These are phyloP conservation scores for Pseudopyricularia javanii DNA, from an alignment of 2,329 filamentous ascomycete genomes.

Conservation along the genomic window DNA sequence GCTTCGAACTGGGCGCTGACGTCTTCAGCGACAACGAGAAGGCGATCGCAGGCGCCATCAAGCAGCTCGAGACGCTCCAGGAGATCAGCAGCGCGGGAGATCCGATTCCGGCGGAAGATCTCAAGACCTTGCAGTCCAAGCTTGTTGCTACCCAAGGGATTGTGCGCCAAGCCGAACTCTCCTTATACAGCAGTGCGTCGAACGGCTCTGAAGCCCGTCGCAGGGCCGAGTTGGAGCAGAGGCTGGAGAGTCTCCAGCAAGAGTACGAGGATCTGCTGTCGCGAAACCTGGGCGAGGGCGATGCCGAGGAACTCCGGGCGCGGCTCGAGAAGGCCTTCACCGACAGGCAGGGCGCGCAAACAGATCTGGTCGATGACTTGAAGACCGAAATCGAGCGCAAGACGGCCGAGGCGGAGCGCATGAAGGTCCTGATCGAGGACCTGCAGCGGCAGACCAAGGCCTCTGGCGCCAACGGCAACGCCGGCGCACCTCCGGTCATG, in stretches of 20 bases:
- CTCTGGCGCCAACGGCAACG: constrained; percentile 23
- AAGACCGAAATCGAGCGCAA: constrained; percentile 66
- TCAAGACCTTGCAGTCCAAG: constrained; percentile 63
- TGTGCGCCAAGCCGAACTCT: constrained; percentile 83
- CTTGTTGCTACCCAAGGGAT: constrained; percentile 85
- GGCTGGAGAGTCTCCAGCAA: constrained; percentile 60
- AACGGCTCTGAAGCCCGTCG: constrained; percentile 54
- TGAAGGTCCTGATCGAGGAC: constrained; percentile 71
- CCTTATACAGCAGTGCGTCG: constrained; percentile 58
- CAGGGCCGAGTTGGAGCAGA: constrained; percentile 64
- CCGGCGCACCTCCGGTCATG: constrained; percentile 41
- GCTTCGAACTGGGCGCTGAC: constrained; percentile 86
- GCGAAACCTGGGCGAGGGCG: constrained; percentile 63
- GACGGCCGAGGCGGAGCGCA: constrained; percentile 67
- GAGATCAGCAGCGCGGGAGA: constrained; percentile 69
- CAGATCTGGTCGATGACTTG: constrained; percentile 63
- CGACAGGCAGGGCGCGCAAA: constrained; percentile 61
- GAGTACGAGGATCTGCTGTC: constrained; percentile 78
- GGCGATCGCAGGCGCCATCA: constrained; percentile 70
- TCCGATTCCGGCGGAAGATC: constrained; percentile 66
- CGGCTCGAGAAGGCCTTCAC: constrained; percentile 66
- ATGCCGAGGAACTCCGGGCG: constrained; percentile 75
- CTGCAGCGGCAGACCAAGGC: constrained; percentile 63
- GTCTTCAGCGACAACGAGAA: constrained; percentile 90
- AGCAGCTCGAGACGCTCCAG: constrained; percentile 67